A percentile compares a stretch with the other conserved stretches of the same genome.
Conservation (phyloP, 805 yeast species). For the Kurtzmaniella fragi region DNA sequence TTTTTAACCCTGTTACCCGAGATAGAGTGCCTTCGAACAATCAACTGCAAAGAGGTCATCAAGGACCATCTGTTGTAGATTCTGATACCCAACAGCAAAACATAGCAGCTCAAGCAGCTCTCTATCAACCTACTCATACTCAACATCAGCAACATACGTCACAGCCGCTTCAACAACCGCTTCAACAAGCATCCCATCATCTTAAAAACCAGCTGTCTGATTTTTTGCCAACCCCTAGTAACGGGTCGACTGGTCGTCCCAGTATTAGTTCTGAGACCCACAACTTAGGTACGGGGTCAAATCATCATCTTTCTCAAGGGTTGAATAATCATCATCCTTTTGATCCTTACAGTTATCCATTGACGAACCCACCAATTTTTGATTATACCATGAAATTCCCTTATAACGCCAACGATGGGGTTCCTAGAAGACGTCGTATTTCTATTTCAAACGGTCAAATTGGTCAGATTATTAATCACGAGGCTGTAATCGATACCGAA, state of each 20-base stretch:
- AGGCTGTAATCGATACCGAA: slow-evolving; percentile 30
- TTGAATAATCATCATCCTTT: slow-evolving; percentile 29
- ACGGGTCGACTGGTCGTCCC: neutral
- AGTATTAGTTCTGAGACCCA: neutral
- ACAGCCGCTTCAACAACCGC: neutral
- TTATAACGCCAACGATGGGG: slow-evolving; percentile 24
- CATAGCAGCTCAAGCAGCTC: no score
- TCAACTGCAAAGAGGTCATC: no score
- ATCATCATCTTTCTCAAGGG: neutral
- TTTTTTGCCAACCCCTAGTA: neutral
- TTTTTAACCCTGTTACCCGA: no score
- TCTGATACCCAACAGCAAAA: no score
- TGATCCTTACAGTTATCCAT: slow-evolving; percentile 35
- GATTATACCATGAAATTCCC: slow-evolving; percentile 39
- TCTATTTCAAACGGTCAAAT: slow-evolving; percentile 84
- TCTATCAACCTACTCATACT: no score
- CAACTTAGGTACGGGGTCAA: no score
- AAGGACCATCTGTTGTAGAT: no score
- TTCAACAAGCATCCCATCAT: neutral
- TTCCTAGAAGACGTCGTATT: slow-evolving; percentile 54
- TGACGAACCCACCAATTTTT: slow-evolving; percentile 44
- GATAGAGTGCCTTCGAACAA: no score
- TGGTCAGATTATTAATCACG: slow-evolving; percentile 59
- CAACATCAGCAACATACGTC: no score
- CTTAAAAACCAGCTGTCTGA: neutral